Conservation (phyloP, 73 alveolate species). For the Loxodes magnus region DNA sequence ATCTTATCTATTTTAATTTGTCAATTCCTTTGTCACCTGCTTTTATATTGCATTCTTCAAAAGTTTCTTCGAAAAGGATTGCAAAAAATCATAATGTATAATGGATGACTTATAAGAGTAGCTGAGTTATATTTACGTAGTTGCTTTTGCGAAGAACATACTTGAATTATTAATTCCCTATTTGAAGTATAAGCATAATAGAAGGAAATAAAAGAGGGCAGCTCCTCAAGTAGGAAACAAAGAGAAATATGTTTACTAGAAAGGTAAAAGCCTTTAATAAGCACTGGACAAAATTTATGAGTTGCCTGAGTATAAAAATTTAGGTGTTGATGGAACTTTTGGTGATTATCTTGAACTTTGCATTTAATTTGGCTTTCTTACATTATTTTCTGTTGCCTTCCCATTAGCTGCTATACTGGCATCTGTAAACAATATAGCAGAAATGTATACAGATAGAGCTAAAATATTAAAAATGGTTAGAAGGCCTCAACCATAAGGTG, state of each 20-base stretch:
- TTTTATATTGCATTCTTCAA: slow-evolving; percentile 45
- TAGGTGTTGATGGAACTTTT: slow-evolving; percentile 42
- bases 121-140: slow-evolving; percentile 24
- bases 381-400: slow-evolving; percentile 32
- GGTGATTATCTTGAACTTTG: slow-evolving; percentile 35
- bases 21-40: slow-evolving; percentile 37
- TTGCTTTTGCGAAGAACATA: slow-evolving; percentile 11
- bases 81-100: neutral
- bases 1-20: slow-evolving; percentile 37
- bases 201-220: neutral
- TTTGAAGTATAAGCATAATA: neutral
- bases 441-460: slow-evolving; percentile 24
- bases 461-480: slow-evolving; percentile 20
- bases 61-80: neutral
- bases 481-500: slow-evolving; percentile 38
- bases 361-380: slow-evolving; percentile 24
- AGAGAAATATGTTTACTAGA: neutral
- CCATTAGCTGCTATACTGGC: slow-evolving; percentile 27
- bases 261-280: slow-evolving; percentile 6
- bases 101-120: slow-evolving; percentile 24
- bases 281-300: slow-evolving; percentile 19
- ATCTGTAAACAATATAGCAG: slow-evolving; percentile 10
- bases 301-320: slow-evolving; percentile 11
- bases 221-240: neutral
- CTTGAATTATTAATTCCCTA: slow-evolving; percentile 23